These are phyloP conservation scores for Aspergillaceae sp. DNA, from an alignment of 2,329 filamentous ascomycete species.

Conservation along the genomic window DNA sequence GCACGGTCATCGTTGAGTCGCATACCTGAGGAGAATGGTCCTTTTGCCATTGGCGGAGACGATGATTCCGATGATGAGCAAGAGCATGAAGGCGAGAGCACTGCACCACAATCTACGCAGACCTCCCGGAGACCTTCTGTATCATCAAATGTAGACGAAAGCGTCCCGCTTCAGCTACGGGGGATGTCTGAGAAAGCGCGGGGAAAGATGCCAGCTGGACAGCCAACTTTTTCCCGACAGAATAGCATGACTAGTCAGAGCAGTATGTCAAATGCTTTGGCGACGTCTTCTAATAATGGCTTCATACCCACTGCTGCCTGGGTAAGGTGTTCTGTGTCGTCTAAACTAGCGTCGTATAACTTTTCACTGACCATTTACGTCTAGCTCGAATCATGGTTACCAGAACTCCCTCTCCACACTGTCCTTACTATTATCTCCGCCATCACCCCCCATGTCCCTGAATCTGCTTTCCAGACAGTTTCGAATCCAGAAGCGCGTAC, in stretches of 20 bases:
- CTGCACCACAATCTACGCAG: slow-evolving; percentile 48
- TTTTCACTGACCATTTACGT: slow-evolving; percentile 10
- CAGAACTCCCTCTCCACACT: slow-evolving; percentile 80
- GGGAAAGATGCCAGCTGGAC: slow-evolving; percentile 85
- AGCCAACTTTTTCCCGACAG: slow-evolving; percentile 75
- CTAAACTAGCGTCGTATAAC: neutral
- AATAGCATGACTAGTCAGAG: slow-evolving; percentile 78
- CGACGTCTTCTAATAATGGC: slow-evolving; percentile 39
- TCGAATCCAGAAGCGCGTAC: slow-evolving; percentile 33
- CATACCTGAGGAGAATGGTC: slow-evolving; percentile 67
- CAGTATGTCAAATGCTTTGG: slow-evolving; percentile 52
- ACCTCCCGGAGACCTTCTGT: slow-evolving; percentile 59
- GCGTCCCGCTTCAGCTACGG: slow-evolving; percentile 69
- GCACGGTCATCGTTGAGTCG: slow-evolving; percentile 53
- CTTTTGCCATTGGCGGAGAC: slow-evolving; percentile 80
- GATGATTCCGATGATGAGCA: slow-evolving; percentile 57
- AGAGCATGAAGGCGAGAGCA: slow-evolving; percentile 52
- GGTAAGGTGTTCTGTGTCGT: slow-evolving; percentile 35
- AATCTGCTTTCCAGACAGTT: slow-evolving; percentile 35
- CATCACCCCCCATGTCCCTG: slow-evolving; percentile 44
- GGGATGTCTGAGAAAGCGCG: slow-evolving; percentile 97
- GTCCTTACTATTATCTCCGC: slow-evolving; percentile 66
- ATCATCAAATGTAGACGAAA: slow-evolving; percentile 62
- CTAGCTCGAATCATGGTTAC: slow-evolving; percentile 86
- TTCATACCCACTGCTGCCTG: slow-evolving; percentile 76